Conservation (phyloP, 2,329 filamentous ascomycete species). For the Sporothrix schenckii region DNA sequence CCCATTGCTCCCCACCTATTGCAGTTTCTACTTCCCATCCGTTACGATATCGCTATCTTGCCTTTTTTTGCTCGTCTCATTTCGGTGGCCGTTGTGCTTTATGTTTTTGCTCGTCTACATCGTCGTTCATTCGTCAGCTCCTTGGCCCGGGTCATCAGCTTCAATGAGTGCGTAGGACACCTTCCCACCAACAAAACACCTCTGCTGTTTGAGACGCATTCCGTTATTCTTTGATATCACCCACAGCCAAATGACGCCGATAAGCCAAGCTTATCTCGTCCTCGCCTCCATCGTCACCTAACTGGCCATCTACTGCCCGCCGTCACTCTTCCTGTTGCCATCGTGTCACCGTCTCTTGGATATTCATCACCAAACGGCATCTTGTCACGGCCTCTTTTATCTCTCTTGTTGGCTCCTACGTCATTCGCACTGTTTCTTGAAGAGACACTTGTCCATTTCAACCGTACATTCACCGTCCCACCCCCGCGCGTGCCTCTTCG, state of each 20-base stretch:
- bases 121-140: constrained; percentile 25
- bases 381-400: constrained; percentile 27
- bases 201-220: constrained; percentile 27
- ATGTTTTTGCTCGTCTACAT: constrained; percentile 6
- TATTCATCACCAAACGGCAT: constrained; percentile 19
- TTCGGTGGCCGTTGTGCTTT: constrained; percentile 15
- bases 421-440: neutral
- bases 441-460: neutral
- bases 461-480: neutral
- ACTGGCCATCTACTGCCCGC: constrained; percentile 3
- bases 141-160: neutral
- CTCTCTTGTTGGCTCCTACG: constrained; percentile 13
- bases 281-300: constrained; percentile 58
- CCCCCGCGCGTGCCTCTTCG: constrained; percentile 2
- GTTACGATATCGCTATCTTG: constrained; percentile 32
- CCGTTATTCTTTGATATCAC: constrained; percentile 34
- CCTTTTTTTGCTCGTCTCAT: neutral
- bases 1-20: constrained; percentile 25
- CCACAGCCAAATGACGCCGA: constrained; percentile 56
- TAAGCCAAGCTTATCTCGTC: constrained; percentile 62
- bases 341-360: neutral
- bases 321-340: neutral
- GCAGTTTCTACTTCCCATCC: constrained; percentile 29
- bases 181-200: constrained; percentile 25
- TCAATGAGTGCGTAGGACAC: neutral